Evolutionary conservation across 116 monocot genomes (phyloP).

Genomic region (Iris pallida): DNA sequence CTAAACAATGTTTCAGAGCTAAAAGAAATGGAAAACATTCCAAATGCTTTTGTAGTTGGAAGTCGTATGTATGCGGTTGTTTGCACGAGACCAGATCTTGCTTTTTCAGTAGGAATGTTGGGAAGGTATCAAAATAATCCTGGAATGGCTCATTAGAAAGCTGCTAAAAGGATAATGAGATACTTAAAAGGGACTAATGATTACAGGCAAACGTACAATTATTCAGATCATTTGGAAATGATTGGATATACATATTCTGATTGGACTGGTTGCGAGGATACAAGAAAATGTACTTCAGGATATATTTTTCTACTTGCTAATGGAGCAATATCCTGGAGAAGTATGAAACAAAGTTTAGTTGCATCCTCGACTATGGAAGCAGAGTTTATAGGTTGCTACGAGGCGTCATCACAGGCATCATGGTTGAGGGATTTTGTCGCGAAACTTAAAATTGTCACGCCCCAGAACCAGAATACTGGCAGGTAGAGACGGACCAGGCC

Average conservation of each 20-base stretch:
- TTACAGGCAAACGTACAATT: neutral
- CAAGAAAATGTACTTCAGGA: constrained; percentile 1
- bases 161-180: neutral
- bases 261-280: neutral
- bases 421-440: no score
- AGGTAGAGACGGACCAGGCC: no score
- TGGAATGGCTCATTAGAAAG: neutral
- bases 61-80: neutral
- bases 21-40: neutral
- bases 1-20: neutral
- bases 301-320: no score
- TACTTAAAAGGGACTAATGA: neutral
- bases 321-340: no score
- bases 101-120: neutral
- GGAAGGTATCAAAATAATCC: neutral
- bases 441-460: no score
- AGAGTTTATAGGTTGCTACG: no score
- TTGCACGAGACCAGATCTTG: neutral
- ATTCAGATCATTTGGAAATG: neutral
- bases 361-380: no score
- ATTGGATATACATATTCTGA: neutral
- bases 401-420: no score
- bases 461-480: no score
- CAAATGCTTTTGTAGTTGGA: constrained; percentile 1
- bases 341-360: no score